These are phyloP conservation scores for Blastobotrys attinorum DNA, from an alignment of 805 yeast genomes.

Conservation along the genomic window DNA sequence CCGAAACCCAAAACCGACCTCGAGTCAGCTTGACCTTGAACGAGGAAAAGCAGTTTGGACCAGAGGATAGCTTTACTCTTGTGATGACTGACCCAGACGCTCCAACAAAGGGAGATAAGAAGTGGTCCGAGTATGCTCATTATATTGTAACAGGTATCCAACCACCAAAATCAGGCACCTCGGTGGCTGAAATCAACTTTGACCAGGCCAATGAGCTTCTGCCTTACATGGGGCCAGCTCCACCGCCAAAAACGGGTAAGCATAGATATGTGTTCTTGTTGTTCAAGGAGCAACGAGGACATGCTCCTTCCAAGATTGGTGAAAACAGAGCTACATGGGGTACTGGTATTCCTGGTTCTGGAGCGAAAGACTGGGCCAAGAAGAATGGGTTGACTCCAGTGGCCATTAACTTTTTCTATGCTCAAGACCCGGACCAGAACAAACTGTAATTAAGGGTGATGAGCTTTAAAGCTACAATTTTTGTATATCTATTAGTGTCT, in stretches of 20 bases:
- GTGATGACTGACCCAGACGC: slow-evolving; percentile 93
- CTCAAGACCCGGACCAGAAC: slow-evolving; percentile 42
- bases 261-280: slow-evolving; percentile 80
- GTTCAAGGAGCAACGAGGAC: slow-evolving; percentile 46
- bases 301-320: slow-evolving; percentile 20
- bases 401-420: slow-evolving; percentile 76
- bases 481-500: no score
- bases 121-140: slow-evolving; percentile 85
- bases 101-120: slow-evolving; percentile 71
- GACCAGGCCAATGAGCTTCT: slow-evolving; percentile 16
- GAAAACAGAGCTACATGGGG: slow-evolving; percentile 69
- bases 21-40: slow-evolving; percentile 54
- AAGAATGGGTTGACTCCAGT: slow-evolving; percentile 53
- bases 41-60: slow-evolving; percentile 36
- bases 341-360: slow-evolving; percentile 69
- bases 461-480: no score
- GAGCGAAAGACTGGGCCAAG: slow-evolving; percentile 66
- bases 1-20: slow-evolving; percentile 64
- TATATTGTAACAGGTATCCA: slow-evolving; percentile 43
- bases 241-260: slow-evolving; percentile 79
- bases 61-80: slow-evolving; percentile 55
- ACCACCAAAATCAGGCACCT: slow-evolving; percentile 19
- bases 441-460: no score
- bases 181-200: slow-evolving; percentile 15
- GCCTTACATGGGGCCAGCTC: slow-evolving; percentile 75